A percentile compares a stretch with the other conserved stretches of the same genome.
Evolutionary conservation across 2,329 filamentous ascomycete genomes (phyloP).

Genomic region (Pyrenophora tritici-repentis): DNA sequence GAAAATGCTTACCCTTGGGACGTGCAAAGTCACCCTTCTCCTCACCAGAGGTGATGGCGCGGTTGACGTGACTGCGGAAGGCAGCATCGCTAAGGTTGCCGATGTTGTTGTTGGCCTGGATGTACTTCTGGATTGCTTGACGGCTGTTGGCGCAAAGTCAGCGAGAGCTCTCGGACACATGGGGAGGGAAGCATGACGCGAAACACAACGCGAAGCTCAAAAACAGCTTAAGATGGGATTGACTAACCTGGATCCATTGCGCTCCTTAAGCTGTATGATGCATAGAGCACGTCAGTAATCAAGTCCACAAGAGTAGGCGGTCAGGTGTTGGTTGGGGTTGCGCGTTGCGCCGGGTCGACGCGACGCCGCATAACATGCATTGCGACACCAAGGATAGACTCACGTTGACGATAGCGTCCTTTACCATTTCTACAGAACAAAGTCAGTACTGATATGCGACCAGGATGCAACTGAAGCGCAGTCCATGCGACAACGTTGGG

Average conservation of each 20-base stretch:
- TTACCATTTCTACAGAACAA: slow-evolving; percentile 68
- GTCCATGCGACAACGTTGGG: slow-evolving; percentile 53
- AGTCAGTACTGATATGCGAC: slow-evolving; percentile 63
- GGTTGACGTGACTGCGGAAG: slow-evolving; percentile 82
- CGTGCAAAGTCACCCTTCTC: slow-evolving; percentile 86
- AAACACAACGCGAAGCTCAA: slow-evolving; percentile 23
- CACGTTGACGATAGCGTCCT: slow-evolving; percentile 72
- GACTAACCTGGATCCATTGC: slow-evolving; percentile 70
- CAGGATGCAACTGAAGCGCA: slow-evolving; percentile 45
- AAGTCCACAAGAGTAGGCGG: slow-evolving; percentile 12
- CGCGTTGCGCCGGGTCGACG: slow-evolving; percentile 42
- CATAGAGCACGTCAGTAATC: slow-evolving; percentile 56
- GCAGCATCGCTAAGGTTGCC: slow-evolving; percentile 58
- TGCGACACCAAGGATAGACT: slow-evolving; percentile 62
- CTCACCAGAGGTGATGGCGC: slow-evolving; percentile 78
- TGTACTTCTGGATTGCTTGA: slow-evolving; percentile 76
- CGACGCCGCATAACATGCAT: slow-evolving; percentile 39
- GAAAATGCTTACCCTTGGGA: slow-evolving; percentile 76
- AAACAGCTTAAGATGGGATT: slow-evolving; percentile 29
- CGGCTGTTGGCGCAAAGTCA: slow-evolving; percentile 58
- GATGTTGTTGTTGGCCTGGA: slow-evolving; percentile 72
- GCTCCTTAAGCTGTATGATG: slow-evolving; percentile 67
- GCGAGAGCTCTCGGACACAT: slow-evolving; percentile 30
- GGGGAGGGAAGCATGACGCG: slow-evolving; percentile 32
- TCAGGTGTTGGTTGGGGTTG: slow-evolving; percentile 29